Evolutionary conservation across 164 flowering plant genomes (phyloP).

Genomic region (Piper betle): DNA sequence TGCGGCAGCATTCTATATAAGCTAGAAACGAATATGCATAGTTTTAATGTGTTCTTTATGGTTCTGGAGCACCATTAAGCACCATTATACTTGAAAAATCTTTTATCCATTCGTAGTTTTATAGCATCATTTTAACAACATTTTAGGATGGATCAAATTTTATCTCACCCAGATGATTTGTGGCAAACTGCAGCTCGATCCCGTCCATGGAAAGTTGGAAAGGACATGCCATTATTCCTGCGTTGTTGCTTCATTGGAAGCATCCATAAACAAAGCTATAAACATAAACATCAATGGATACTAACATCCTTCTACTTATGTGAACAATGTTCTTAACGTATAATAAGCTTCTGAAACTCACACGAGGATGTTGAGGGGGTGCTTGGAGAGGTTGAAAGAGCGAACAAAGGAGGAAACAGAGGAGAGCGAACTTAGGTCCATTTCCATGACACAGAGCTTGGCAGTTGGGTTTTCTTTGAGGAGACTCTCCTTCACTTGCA

Average conservation of each 20-base stretch:
- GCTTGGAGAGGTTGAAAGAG: conserved; percentile 35
- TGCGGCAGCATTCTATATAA: no score
- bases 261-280: no score
- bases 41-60: no score
- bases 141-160: no score
- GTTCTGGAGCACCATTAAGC: no score
- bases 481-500: conserved; percentile 30
- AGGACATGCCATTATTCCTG: conserved; percentile 64
- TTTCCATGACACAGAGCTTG: conserved; percentile 55
- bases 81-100: no score
- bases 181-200: conserved; percentile 69
- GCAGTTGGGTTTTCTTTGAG: conserved; percentile 41
- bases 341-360: conserved; percentile 6
- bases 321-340: no score
- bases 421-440: conserved; percentile 54
- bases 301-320: no score
- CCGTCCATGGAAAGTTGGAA: conserved; percentile 54
- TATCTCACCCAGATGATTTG: conserved; percentile 52
- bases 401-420: conserved; percentile 54
- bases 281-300: no score
- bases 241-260: conserved; percentile 44
- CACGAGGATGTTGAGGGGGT: conserved; percentile 51
- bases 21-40: no score
- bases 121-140: no score
- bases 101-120: no score